Base-by-base conservation (phyloP, 805 yeast genomes). In the Candida suzukii region DNA sequence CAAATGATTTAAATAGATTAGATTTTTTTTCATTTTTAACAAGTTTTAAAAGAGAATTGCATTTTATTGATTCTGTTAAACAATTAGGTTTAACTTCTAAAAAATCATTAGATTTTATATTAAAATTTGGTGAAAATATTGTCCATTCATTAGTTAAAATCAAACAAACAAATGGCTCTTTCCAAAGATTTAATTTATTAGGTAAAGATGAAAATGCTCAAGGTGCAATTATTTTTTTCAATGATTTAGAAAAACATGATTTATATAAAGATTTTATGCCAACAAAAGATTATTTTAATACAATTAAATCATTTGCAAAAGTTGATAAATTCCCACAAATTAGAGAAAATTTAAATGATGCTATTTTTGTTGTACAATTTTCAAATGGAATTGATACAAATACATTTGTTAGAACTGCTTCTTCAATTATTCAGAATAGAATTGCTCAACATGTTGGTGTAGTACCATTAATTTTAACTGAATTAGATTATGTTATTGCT, bases 361-460 rank as follows among this genome's bases (percentile, higher is more conserved):
- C 83, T 19, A 73, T 91, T 0, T 79, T 91, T 52, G 85, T 74
- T 0, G 54, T 90, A 12, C 79, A 81, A 47, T 64, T 88, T 18
- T 63, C 79, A 2, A 67, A 77, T 46, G 63, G 65, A 13, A 61
- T 65, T 2, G 82, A 84, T 44, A 51, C 81, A 17, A 56, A 64
- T 16, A 74, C 72, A 2, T 57, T 80, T 24, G 60, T 73, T 17
- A 66, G 80, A 9, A 64, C 78, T 27, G 51, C 81, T 2, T 67
- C 70, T 21, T 58, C 74, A 2, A 64, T 78, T 2, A 52, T 78
- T n/a, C 66, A 71, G 12, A 71, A 75, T 34, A 76, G 78, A 1
- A 69, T 84, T 16, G 86, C 96, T 0, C 83, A 88, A 48, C 83
- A 90, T 58, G 54, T 91, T 39, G 99, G 97, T 7, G 46, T 91